These are phyloP conservation scores for Kwoniella botswanensis DNA, from an alignment of 768 basidiomycete species.

Conservation along the genomic window DNA sequence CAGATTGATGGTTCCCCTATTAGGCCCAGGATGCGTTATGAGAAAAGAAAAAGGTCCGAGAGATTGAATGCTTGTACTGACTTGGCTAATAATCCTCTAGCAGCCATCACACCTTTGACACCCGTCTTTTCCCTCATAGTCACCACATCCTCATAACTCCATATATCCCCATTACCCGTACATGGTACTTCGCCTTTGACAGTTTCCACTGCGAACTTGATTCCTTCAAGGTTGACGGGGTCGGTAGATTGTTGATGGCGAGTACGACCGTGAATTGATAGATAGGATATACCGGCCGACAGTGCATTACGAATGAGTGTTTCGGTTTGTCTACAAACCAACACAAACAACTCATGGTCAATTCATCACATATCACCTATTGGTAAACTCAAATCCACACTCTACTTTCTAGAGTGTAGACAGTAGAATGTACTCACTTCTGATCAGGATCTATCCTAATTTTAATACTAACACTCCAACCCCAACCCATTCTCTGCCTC, in stretches of 20 bases:
- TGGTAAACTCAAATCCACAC: too few species aligned
- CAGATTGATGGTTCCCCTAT: too few species aligned
- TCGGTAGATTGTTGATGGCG: constrained; percentile 61
- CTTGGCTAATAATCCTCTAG: constrained; percentile 62
- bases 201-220: constrained; percentile 60
- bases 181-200: constrained; percentile 60
- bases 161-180: constrained; percentile 63
- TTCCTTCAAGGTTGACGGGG: constrained; percentile 59
- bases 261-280: constrained; percentile 63
- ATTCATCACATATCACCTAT: too few species aligned
- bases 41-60: not conserved
- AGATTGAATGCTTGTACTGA: constrained; percentile 28
- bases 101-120: constrained; percentile 62
- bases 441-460: constrained; percentile 62
- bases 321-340: constrained; percentile 56
- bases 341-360: too few species aligned
- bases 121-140: constrained; percentile 58
- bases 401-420: too few species aligned
- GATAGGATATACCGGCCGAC: constrained; percentile 59
- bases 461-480: constrained; percentile 62
- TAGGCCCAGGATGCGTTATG: not conserved
- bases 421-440: constrained; percentile 42
- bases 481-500: constrained; percentile 59
- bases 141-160: constrained; percentile 58
- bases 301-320: constrained; percentile 60